Evolutionary conservation across 1,139 yeast genomes (phyloP).

Genomic region (Yamadazyma pseudoaaseri): DNA sequence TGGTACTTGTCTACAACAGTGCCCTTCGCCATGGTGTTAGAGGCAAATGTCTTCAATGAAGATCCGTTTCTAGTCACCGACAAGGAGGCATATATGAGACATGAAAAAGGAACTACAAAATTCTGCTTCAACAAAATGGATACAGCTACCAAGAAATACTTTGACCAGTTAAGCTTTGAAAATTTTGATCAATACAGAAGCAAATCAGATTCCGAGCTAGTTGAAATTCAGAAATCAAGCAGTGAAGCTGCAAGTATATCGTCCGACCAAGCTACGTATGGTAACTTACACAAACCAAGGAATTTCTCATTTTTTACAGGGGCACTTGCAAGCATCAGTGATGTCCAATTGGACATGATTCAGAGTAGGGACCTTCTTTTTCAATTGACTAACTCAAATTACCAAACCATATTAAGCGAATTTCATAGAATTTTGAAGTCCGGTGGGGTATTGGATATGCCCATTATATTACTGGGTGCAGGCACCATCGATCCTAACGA

Average conservation of each 20-base stretch:
- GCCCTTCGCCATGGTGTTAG: constrained; percentile 40
- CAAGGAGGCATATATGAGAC: constrained; percentile 14
- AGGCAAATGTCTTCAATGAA: constrained; percentile 33
- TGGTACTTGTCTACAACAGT: constrained; percentile 39
- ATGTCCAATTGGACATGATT: constrained; percentile 34
- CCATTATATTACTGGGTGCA: constrained; percentile 26
- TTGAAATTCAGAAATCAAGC: constrained; percentile 24
- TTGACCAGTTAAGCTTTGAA: constrained; percentile 25
- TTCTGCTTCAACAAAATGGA: constrained; percentile 26
- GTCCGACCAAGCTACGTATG: constrained; percentile 17
- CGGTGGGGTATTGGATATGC: constrained; percentile 38
- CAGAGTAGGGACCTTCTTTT: constrained; percentile 37
- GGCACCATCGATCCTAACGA: constrained; percentile 14
- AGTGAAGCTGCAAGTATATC: constrained; percentile 19
- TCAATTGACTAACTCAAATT: constrained; percentile 29
- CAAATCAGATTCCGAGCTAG: constrained; percentile 28
- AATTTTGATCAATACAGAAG: constrained; percentile 24
- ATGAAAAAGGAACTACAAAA: constrained; percentile 16
- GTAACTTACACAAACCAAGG: constrained; percentile 29
- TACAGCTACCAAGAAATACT: constrained; percentile 21
- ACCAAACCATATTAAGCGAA: constrained; percentile 27
- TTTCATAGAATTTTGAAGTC: constrained; percentile 35
- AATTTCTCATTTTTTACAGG: constrained; percentile 36
- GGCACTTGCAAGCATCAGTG: constrained; percentile 28
- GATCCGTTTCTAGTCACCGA: constrained; percentile 19